Percentiles rank a stretch among this genome's conserved stretches.
Evolutionary conservation across 768 basidiomycete species (phyloP).

Genomic region (Amanita muscaria): DNA sequence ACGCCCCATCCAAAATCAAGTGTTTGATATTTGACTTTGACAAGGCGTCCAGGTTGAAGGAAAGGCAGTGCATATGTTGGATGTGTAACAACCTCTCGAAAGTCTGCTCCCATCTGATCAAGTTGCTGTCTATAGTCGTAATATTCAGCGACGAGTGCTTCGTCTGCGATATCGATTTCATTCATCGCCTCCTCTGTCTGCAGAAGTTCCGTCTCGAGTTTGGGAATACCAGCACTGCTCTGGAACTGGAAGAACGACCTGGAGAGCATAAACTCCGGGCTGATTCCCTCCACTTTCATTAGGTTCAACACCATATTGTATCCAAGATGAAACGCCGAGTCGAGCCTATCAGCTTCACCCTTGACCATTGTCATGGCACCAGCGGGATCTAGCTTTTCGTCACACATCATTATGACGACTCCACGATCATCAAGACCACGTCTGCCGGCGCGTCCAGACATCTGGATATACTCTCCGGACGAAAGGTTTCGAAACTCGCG

Average conservation of each 20-base stretch:
- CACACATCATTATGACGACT: constrained; percentile 99
- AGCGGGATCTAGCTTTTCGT: constrained; percentile 91
- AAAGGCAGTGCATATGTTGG: constrained; percentile 94
- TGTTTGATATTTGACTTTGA: constrained; percentile 80
- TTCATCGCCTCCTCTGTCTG: constrained; percentile 60
- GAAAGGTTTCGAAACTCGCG: constrained; percentile 89
- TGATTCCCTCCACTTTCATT: constrained; percentile 97
- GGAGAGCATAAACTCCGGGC: constrained; percentile 97
- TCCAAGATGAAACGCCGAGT: constrained; percentile 97
- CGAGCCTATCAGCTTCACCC: constrained; percentile 91
- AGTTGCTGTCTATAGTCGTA: constrained; percentile 91
- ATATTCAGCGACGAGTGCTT: constrained; percentile 78
- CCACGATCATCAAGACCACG: constrained; percentile 97
- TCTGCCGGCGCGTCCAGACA: constrained; percentile 97
- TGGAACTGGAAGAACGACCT: constrained; percentile 99
- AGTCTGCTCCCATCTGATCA: constrained; percentile 81
- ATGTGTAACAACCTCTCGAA: constrained; percentile 88
- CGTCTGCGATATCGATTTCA: constrained; percentile 70
- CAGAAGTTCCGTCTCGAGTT: constrained; percentile 70
- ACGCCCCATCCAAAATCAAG: constrained; percentile 96
- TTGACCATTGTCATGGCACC: constrained; percentile 97
- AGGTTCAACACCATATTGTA: constrained; percentile 99
- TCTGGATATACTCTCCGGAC: constrained; percentile 97
- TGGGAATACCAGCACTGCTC: constrained; percentile 84
- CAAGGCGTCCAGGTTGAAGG: constrained; percentile 86